Evolutionary conservation across 306 rosid genomes (phyloP).

Genomic region (Fragaria nilgerrensis): DNA sequence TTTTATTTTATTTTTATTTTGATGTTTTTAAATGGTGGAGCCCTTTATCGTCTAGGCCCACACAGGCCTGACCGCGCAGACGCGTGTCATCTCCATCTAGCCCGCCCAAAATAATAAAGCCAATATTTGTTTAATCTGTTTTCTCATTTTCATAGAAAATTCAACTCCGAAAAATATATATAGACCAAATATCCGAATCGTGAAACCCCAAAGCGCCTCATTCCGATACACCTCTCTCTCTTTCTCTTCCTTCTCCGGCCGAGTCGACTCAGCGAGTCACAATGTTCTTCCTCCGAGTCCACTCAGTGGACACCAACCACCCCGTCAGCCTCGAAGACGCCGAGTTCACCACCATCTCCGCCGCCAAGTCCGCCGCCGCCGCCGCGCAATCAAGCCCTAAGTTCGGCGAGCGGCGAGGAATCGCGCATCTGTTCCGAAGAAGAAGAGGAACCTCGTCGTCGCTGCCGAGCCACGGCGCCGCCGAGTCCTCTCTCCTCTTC

Average conservation of each 20-base stretch:
- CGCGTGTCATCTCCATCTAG: too few relatives aligned
- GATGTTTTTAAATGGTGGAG: too few relatives aligned
- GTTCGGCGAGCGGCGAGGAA: conserved; percentile 73
- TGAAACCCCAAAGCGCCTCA: background rate
- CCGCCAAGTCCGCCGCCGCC: conserved; percentile 2
- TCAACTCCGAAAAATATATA: too few relatives aligned
- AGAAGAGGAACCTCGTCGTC: conserved; percentile 44
- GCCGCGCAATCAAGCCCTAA: conserved; percentile 22
- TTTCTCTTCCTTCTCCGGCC: background rate
- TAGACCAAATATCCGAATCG: background rate
- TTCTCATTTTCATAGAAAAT: too few relatives aligned
- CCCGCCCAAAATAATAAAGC: too few relatives aligned
- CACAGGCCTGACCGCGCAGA: too few relatives aligned
- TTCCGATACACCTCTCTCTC: background rate
- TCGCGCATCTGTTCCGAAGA: conserved; percentile 70
- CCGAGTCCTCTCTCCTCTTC: conserved; percentile 54
- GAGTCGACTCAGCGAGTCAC: conserved; percentile 20
- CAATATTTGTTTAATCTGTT: too few relatives aligned
- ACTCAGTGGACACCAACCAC: conserved; percentile 74
- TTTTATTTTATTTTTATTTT: too few relatives aligned
- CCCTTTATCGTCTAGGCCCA: too few relatives aligned
- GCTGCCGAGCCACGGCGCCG: conserved; percentile 47
- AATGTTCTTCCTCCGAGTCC: conserved; percentile 87
- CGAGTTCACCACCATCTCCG: conserved; percentile 30
- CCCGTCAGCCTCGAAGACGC: conserved; percentile 38